These are phyloP conservation scores for Beauveria sp. DNA, from an alignment of 2,329 filamentous ascomycete species.

Conservation along the genomic window DNA sequence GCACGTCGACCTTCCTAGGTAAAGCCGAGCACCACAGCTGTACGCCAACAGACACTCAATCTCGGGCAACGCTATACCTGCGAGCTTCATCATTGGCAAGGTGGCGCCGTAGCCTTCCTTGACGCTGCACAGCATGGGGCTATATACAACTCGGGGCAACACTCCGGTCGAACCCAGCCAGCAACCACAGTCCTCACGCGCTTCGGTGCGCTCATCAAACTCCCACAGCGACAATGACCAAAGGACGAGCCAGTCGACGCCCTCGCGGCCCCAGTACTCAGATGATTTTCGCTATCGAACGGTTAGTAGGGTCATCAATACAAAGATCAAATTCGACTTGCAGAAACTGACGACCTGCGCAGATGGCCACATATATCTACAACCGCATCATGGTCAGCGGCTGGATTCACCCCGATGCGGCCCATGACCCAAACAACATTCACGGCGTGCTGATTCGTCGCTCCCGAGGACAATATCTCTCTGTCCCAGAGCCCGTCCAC, in stretches of 20 bases:
- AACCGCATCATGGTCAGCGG: slow-evolving; percentile 22
- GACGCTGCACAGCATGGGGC: not conserved
- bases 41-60: not conserved
- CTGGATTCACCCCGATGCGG: slow-evolving; percentile 20
- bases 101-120: not conserved
- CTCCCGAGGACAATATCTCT: slow-evolving; percentile 33
- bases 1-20: not conserved
- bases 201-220: not conserved
- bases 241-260: not conserved
- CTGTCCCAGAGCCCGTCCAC: slow-evolving; percentile 31
- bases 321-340: too few species aligned
- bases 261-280: slow-evolving; percentile 14
- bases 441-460: slow-evolving; percentile 31
- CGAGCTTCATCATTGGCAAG: not conserved
- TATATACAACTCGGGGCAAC: not conserved
- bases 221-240: not conserved
- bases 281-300: slow-evolving; percentile 25
- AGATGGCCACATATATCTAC: slow-evolving; percentile 26
- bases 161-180: not conserved
- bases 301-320: slow-evolving; percentile 15
- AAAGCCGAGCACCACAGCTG: not conserved
- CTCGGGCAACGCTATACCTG: not conserved
- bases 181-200: not conserved
- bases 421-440: slow-evolving; percentile 17
- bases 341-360: not conserved